Base-by-base conservation (phyloP, 306 rosid species). In the Cicer arietinum region DNA sequence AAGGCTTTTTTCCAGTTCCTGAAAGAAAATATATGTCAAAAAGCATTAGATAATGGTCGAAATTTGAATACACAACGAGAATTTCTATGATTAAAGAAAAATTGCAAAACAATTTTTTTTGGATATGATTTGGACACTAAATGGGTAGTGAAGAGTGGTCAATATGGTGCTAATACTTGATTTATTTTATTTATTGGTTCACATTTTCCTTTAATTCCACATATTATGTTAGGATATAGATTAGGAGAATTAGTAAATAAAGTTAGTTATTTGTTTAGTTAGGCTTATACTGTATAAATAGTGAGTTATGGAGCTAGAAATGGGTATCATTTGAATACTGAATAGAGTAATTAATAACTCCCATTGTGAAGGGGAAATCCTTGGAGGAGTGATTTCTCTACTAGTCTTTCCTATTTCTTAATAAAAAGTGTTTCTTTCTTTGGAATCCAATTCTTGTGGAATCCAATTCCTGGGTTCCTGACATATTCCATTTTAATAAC, bases 1-100 rank as follows among this genome's bases (percentile, higher is more conserved):
- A 46, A 94, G 90, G 90, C 88, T 94, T 81, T 92, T 94, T 76
- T 94, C 99, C 67, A 94, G 89, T 50, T 92, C 99, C 99, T 94
- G 91, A 83, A 85, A 77, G 67, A 73, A 82, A 75, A 75, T 30
- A 70, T 47, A 76, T 53, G 66, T 61, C 20, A 43, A 53, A 62
- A 53, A 54, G 77, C 45, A 67, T 61, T 61, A 43, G 52, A 42
- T 61, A 25, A 60, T 50, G 61, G 68, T 62, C 16, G 47, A 71
- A 63, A 54, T 63, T 63, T 51, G 16, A 71, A 54, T 14, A 58
- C 69, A 65, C 7, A 64, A 74, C 12, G 56, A 7, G 45, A 68
- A 69, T 40, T 44, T 44, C 71, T 41, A 37, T 50, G 2, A 51
- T 35, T 50, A 59, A 41, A 68, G 43, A 43, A 59, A 57, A 64